Base-by-base conservation (phyloP, 2,329 filamentous ascomycete genomes). In the Talaromyces funiculosus region DNA sequence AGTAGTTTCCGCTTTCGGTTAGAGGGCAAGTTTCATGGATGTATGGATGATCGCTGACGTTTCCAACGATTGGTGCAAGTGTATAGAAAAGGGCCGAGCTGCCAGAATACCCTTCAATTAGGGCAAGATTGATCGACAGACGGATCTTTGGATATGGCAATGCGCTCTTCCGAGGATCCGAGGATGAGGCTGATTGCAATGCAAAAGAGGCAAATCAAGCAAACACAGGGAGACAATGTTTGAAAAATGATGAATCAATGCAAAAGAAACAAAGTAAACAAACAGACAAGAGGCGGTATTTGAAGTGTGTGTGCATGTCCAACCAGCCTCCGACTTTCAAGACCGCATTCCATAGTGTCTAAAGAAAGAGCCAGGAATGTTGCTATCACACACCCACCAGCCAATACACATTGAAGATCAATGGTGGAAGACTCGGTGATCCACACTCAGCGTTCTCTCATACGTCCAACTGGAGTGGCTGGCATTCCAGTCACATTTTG, bases 1-100 rank as follows among this genome's bases (percentile, higher is more conserved):
- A 35, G 47, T 84, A 75, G 81, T 76, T 70, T 74, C 72, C 65
- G 79, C 74, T 74, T 72, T 70, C 68, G 68, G 70, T 67, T 65
- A 72, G 59, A 61, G 67, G 45, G 53, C 12, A 49, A 64, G 67
- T 51, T 38, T n/a, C 29, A 61, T 57, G 63, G 56, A 61, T 60
- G 62, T 56, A 58, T 62, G 64, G 66, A 62, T 12, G 43, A 61
- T 64, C 67, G 67, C 62, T 59, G 61, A 63, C 61, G 66, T 58
- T 42, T 24, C 64, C 64, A 68, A 61, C 72, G 68, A 74, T 73
- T 74, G 72, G 69, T 57, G 65, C 67, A 58, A 22, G 47, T 26
- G 29, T 61, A 65, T 49, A 53, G 35, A 62, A 43, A 53, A n/a
- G n/a, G 61, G 61, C 63, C 66, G 67, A 62, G 61, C 66, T 62